These are phyloP conservation scores for Lachancea cidri DNA, from an alignment of 805 yeast genomes.

Conservation along the genomic window DNA sequence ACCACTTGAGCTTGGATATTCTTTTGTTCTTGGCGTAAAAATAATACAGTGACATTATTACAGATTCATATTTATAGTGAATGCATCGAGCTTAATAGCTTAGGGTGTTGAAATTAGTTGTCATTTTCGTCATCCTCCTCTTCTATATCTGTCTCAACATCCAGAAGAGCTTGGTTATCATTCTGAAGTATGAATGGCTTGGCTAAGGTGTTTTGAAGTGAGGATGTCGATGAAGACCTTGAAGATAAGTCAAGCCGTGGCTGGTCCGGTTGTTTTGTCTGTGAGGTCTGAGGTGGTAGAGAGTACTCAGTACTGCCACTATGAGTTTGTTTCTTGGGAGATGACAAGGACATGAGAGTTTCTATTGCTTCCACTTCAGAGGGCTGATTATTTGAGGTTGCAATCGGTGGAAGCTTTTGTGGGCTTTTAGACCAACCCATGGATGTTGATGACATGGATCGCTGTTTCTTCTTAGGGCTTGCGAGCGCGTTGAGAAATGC, in stretches of 20 bases:
- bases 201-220: conserved; percentile 12
- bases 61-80: not conserved
- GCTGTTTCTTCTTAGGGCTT: conserved; percentile 28
- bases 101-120: not conserved
- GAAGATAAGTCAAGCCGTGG: conserved; percentile 8
- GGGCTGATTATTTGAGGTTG: conserved; percentile 12
- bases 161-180: conserved; percentile 15
- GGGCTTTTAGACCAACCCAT: conserved; percentile 1
- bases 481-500: conserved; percentile 38
- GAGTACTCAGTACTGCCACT: conserved; percentile 11
- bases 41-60: not conserved
- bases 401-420: not conserved
- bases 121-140: conserved; percentile 6
- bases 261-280: conserved; percentile 3
- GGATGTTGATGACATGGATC: conserved; percentile 6
- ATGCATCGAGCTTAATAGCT: not conserved
- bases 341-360: conserved; percentile 38
- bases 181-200: conserved; percentile 8
- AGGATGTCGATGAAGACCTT: conserved; percentile 13
- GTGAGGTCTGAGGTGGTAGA: conserved; percentile 10
- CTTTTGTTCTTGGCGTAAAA: too few relatives aligned
- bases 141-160: conserved; percentile 25
- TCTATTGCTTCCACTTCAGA: conserved; percentile 39
- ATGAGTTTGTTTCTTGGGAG: conserved; percentile 28
- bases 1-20: too few relatives aligned